phyloP scores from a whole-genome alignment of 192 early-diverging fungal genomes.

The Entomortierella parvispora region DNA sequence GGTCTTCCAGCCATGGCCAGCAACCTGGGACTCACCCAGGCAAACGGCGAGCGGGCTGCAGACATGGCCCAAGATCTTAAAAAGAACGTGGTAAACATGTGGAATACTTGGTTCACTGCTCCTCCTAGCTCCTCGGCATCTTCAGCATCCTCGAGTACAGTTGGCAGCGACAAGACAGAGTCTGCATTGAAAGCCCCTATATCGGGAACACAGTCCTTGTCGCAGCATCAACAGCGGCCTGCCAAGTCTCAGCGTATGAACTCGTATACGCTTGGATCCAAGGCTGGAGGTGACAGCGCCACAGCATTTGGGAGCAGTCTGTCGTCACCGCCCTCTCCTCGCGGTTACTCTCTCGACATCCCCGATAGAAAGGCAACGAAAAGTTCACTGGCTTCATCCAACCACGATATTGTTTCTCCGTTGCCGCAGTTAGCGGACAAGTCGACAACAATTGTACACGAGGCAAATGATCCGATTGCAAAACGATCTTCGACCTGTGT shows the following conservation, averaged over 20 bases:
- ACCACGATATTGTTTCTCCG: neutral
- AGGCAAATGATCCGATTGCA: constrained; percentile 24
- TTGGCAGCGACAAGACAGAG: neutral
- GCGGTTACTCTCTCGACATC: constrained; percentile 15
- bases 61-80: constrained; percentile 49
- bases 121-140: constrained; percentile 12
- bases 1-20: constrained; percentile 39
- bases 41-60: constrained; percentile 47
- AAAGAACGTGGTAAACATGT: constrained; percentile 51
- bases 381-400: neutral
- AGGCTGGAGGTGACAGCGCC: neutral
- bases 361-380: neutral
- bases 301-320: constrained; percentile 6
- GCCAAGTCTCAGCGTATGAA: constrained; percentile 25
- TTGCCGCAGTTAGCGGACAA: neutral
- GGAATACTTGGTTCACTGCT: constrained; percentile 43
- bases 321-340: neutral
- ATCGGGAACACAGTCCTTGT: constrained; percentile 40
- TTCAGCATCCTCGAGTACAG: constrained; percentile 12
- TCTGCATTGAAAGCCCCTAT: constrained; percentile 3
- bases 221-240: constrained; percentile 27
- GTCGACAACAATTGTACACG: constrained; percentile 6
- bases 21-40: constrained; percentile 48
- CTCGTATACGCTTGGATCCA: constrained; percentile 35
- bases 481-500: constrained; percentile 23